A percentile compares a stretch with the other conserved stretches of the same genome.
These are phyloP conservation scores for Pseudogymnoascus sp. DNA, from an alignment of 2,329 filamentous ascomycete species.

Conservation along the genomic window DNA sequence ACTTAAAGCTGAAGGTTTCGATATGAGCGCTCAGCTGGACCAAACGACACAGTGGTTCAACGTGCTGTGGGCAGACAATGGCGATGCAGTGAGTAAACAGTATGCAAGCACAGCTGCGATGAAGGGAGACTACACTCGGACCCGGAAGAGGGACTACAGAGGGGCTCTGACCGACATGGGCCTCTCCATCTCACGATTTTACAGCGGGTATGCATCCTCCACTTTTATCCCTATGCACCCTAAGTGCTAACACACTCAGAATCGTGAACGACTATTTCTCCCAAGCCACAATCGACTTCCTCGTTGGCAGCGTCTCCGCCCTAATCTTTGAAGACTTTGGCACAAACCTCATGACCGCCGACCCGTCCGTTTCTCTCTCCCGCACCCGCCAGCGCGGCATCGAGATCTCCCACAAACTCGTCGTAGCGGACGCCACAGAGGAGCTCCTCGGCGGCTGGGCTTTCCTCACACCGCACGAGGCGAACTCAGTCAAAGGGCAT, in stretches of 20 bases:
- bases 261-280: slow-evolving; percentile 98
- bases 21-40: slow-evolving; percentile 66
- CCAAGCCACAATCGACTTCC: slow-evolving; percentile 88
- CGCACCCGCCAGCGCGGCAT: slow-evolving; percentile 84
- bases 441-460: slow-evolving; percentile 88
- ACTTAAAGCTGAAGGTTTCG: slow-evolving; percentile 65
- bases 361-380: slow-evolving; percentile 79
- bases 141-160: slow-evolving; percentile 79
- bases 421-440: slow-evolving; percentile 74
- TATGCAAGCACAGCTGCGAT: slow-evolving; percentile 93
- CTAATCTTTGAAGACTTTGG: slow-evolving; percentile 92
- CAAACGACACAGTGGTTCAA: slow-evolving; percentile 90
- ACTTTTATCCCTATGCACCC: background rate
- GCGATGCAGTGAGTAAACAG: slow-evolving; percentile 89
- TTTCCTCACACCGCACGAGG: slow-evolving; percentile 64
- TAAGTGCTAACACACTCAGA: slow-evolving; percentile 39
- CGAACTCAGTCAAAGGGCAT: slow-evolving; percentile 61
- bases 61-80: slow-evolving; percentile 93
- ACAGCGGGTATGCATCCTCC: slow-evolving; percentile 49
- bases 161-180: slow-evolving; percentile 88
- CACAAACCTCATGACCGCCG: slow-evolving; percentile 82
- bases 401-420: slow-evolving; percentile 78
- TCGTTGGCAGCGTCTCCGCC: slow-evolving; percentile 79
- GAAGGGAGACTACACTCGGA: slow-evolving; percentile 94
- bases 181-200: slow-evolving; percentile 71